These are phyloP conservation scores for Citrus reticulata DNA, from an alignment of 345 rosid species.

Conservation along the genomic window DNA sequence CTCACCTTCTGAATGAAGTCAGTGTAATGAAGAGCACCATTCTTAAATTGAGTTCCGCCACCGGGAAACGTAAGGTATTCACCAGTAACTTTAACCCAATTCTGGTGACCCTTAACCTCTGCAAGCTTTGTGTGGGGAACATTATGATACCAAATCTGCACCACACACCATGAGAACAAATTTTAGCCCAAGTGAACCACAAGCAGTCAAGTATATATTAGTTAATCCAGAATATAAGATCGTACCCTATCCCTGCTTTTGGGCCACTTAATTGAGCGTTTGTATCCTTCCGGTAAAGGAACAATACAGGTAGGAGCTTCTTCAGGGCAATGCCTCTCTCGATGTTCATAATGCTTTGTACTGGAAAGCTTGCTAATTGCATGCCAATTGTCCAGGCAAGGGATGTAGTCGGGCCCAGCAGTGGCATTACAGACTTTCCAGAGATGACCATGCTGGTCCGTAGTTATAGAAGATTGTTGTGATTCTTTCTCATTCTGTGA, in stretches of 20 bases:
- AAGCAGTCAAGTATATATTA: not conserved
- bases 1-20: slow-evolving; percentile 45
- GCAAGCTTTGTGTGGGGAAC: slow-evolving; percentile 72
- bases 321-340: slow-evolving; percentile 90
- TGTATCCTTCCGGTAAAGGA: slow-evolving; percentile 78
- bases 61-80: slow-evolving; percentile 58
- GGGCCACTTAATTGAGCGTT: slow-evolving; percentile 72
- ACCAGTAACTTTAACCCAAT: slow-evolving; percentile 62
- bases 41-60: slow-evolving; percentile 54
- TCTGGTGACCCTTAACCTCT: slow-evolving; percentile 67
- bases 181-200: slow-evolving; percentile 4
- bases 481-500: slow-evolving; percentile 82
- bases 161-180: slow-evolving; percentile 13
- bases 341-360: slow-evolving; percentile 79
- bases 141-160: slow-evolving; percentile 70
- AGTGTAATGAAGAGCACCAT: slow-evolving; percentile 54
- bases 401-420: slow-evolving; percentile 91
- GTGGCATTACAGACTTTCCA: slow-evolving; percentile 90
- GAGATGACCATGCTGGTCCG: slow-evolving; percentile 29
- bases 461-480: slow-evolving; percentile 40
- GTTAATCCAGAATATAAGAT: not conserved
- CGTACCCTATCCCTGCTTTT: slow-evolving; percentile 76
- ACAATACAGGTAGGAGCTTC: slow-evolving; percentile 84
- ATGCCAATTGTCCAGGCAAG: slow-evolving; percentile 88
- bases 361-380: slow-evolving; percentile 62